Conservation (phyloP, 495 filamentous ascomycete species). For the Penicillium macrosclerotiorum region DNA sequence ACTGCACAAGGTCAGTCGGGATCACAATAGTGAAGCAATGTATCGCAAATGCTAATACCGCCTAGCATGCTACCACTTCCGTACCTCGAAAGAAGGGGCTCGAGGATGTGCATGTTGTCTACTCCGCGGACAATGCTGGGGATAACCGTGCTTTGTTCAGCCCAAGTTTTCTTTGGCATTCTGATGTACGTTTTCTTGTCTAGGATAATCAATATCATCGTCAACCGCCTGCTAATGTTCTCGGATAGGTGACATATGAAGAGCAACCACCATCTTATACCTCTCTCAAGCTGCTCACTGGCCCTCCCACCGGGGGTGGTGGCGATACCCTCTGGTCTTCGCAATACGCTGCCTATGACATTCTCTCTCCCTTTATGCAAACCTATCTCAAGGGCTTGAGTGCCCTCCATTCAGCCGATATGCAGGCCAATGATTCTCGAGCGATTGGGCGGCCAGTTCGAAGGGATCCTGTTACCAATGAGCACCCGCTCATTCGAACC, state of each 20-base stretch:
- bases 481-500: conserved; percentile 70
- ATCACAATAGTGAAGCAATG: too few species aligned
- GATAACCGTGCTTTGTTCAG: conserved; percentile 55
- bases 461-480: conserved; percentile 60
- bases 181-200: conserved; percentile 46
- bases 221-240: not conserved
- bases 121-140: conserved; percentile 58
- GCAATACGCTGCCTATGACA: conserved; percentile 70
- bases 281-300: conserved; percentile 64
- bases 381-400: conserved; percentile 67
- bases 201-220: not conserved
- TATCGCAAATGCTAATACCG: conserved; percentile 5
- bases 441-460: conserved; percentile 62
- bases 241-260: conserved; percentile 65
- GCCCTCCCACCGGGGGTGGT: conserved; percentile 64
- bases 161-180: conserved; percentile 59
- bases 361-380: conserved; percentile 66
- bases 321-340: conserved; percentile 77
- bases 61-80: conserved; percentile 54
- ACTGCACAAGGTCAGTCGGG: conserved; percentile 53
- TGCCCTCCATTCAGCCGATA: conserved; percentile 68
- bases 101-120: conserved; percentile 71
- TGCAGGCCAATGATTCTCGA: conserved; percentile 65
- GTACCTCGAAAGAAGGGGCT: conserved; percentile 57
- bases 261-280: conserved; percentile 77